Evolutionary conservation across 2,329 filamentous ascomycete species (phyloP), one percentile per base, ranked within the genome.

Genomic region (Apiospora phragmitis): DNA sequence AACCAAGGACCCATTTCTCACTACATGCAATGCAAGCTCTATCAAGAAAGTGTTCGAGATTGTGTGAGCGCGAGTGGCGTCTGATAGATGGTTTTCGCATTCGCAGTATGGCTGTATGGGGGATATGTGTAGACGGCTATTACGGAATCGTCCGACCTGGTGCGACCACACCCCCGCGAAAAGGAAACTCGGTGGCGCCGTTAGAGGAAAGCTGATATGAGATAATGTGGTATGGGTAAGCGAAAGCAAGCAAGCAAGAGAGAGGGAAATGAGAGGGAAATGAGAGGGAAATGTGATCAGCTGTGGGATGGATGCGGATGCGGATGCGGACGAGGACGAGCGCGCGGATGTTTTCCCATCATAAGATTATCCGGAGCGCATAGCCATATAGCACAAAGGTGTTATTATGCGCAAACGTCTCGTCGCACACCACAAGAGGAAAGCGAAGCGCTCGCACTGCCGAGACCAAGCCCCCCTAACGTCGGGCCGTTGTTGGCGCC

Each of bases 401-500:
- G 47, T 12, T 26, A 26, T 24, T 21, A n/a, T 62, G 32, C 55
- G 9, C 32, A 59, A 32, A 8, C 4, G 18, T 59, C 18, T 21
- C 21, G 43, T 21, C 43, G 43, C 43, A 47, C 9, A 47, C 43
- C n/a, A n/a, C n/a, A n/a, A n/a, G n/a, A n/a, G n/a, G n/a, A n/a
- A 47, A 47, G 55, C 51, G 32, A 21, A 32, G 55, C 18, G 18
- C 43, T n/a, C 21, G n/a, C 29, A 59, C 55, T 62, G 32, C 55
- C 55, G 55, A 62, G 18, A n/a, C 32, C 32, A 38, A 62, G 18
- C 32, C 32, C 32, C 55, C 55, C 32, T 38, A 62, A 24, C 18
- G 9, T 62, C 55, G 55, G 55, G 55, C 55, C 55, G 55, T 62
- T 62, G 55, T n/a, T n/a, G 55, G 55, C 55, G 55, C 55, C 55